These are phyloP conservation scores for Tuctoria greenei DNA, from an alignment of 176 grass and related monocot genomes.

Conservation along the genomic window DNA sequence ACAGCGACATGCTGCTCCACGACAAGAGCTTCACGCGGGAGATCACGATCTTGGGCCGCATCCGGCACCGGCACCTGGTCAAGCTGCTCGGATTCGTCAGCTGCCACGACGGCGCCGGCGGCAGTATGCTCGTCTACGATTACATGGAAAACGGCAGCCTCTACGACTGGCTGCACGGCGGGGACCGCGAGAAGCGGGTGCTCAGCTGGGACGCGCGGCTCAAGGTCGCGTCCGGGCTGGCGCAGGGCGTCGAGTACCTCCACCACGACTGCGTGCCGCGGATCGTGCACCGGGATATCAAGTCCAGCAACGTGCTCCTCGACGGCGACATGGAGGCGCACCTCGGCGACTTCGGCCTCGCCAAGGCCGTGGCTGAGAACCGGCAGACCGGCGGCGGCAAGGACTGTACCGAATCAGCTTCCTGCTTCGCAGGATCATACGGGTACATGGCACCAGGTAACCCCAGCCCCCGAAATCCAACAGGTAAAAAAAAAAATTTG, in stretches of 20 bases:
- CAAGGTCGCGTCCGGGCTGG: constrained; percentile 69
- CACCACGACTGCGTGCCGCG: constrained; percentile 86
- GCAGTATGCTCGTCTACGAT: constrained; percentile 80
- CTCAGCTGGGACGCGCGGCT: constrained; percentile 72
- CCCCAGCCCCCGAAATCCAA: background rate
- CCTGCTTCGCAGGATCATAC: constrained; percentile 85
- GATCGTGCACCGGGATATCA: constrained; percentile 85
- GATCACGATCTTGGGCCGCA: constrained; percentile 72
- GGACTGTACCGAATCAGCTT: constrained; percentile 60
- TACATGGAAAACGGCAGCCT: constrained; percentile 98
- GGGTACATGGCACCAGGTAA: constrained; percentile 97
- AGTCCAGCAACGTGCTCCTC: constrained; percentile 89
- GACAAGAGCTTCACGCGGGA: constrained; percentile 82
- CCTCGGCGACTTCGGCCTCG: constrained; percentile 92
- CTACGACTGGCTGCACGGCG: constrained; percentile 79
- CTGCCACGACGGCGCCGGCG: constrained; percentile 28
- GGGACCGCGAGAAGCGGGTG: constrained; percentile 41
- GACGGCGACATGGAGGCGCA: constrained; percentile 97
- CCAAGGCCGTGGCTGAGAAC: constrained; percentile 69
- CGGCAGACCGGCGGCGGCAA: background rate
- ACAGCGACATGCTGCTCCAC: constrained; percentile 58
- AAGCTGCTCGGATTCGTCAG: constrained; percentile 84
- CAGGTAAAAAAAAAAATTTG: background rate
- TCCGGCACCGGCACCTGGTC: constrained; percentile 87
- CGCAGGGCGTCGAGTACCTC: constrained; percentile 82